Evolutionary conservation across 1,284 basidiomycete species (phyloP), one percentile per base, ranked within the genome.

Genomic region (Apiotrichum akiyoshidainum): DNA sequence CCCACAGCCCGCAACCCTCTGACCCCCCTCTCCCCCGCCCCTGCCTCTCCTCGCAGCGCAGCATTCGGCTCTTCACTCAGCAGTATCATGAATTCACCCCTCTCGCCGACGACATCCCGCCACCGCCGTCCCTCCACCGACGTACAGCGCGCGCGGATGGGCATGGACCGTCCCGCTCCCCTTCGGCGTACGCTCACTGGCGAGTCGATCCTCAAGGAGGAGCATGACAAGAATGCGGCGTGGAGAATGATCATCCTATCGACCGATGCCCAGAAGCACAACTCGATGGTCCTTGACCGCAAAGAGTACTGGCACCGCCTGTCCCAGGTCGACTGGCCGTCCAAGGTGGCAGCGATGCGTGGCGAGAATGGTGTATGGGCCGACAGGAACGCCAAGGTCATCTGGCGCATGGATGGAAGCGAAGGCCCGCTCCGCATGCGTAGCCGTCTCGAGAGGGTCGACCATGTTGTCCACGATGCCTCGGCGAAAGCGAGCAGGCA

Each of bases 331-430:
- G 75, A 78, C 42, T 79, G 78, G 78, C 78, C 77, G 6, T 65
- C 57, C 46, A 68, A 71, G 34, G 70, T 72, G 3, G 67, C 72
- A 0, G 52, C 66, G 1, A 62, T 77, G 17, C 69, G 74, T 26
- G 62, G 73, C 2, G 91, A 93, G 70, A 83, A 89, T 21, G 90
- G 90, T 0, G 70, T 93, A 14, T 93, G 91, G 91, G 84, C 86
- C 5, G 81, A 83, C 50, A 73, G 81, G n/a, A 77, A 71, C 39
- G 73, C 78, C 26, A 73, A 74, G 12, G 81, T 81, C 7, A 72
- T 81, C 12, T 94, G 90, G 89, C 80, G 86, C 50, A 75, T 92
- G 39, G 91, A 93, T 63, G 90, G 92, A 65, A 92, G 90, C 8
- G 91, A 94, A 70, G 91, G 91, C 0, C 91, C 91, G 4, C 83